These are phyloP conservation scores for Aspergillus novoparasiticus DNA, from an alignment of 2,329 filamentous ascomycete species.

Conservation along the genomic window DNA sequence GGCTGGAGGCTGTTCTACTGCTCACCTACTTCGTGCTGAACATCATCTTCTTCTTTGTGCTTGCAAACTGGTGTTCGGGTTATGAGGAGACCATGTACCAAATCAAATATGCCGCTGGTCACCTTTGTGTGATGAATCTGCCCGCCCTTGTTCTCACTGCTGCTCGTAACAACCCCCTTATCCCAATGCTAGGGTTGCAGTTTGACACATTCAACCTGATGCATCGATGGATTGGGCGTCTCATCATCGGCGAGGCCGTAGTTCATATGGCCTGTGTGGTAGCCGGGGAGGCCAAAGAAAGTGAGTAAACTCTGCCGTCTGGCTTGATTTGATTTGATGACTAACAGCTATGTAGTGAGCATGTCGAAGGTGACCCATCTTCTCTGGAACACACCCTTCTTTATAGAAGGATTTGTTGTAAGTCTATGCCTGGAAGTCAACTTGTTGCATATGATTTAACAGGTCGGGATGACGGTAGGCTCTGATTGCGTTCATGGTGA, in stretches of 20 bases:
- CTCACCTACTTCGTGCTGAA: conserved; percentile 68
- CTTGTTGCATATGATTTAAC: conserved; percentile 46
- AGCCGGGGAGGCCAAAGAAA: conserved; percentile 20
- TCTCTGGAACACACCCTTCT: conserved; percentile 33
- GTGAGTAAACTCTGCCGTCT: conserved; percentile 19
- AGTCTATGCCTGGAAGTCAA: conserved; percentile 50
- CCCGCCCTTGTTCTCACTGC: conserved; percentile 84
- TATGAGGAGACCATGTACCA: conserved; percentile 35
- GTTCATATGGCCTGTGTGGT: conserved; percentile 60
- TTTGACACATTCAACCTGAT: conserved; percentile 94
- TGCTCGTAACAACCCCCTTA: conserved; percentile 87
- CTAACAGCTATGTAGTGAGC: conserved; percentile 27
- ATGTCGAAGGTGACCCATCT: conserved; percentile 53
- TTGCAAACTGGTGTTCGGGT: conserved; percentile 35
- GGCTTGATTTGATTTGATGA: not conserved
- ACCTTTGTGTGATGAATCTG: conserved; percentile 82
- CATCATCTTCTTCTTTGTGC: conserved; percentile 65
- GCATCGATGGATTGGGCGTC: conserved; percentile 78
- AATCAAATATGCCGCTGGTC: conserved; percentile 79
- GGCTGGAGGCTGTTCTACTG: conserved; percentile 72
- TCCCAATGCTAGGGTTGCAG: conserved; percentile 74
- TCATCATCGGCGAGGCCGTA: conserved; percentile 67
- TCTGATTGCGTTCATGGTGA: conserved; percentile 40
- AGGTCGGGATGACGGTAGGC: conserved; percentile 33
- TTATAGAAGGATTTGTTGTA: conserved; percentile 34